A percentile compares a stretch with the other conserved stretches of the same genome.
These are phyloP conservation scores for Boletus vinaceobasis DNA, from an alignment of 768 basidiomycete genomes.

Conservation along the genomic window DNA sequence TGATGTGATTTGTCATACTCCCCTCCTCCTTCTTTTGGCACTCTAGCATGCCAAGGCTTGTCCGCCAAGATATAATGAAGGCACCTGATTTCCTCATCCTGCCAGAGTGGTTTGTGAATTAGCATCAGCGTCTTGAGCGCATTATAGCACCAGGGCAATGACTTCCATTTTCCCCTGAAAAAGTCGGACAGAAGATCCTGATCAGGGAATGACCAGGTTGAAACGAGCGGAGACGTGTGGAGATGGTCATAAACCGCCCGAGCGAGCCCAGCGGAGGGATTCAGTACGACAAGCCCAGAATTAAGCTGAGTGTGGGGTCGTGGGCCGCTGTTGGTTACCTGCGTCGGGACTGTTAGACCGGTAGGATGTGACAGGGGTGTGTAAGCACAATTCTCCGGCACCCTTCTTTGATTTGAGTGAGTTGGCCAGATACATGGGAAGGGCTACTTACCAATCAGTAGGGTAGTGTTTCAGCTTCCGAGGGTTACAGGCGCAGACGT, in stretches of 20 bases:
- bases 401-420: constrained; percentile 47
- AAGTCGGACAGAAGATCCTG: constrained; percentile 85
- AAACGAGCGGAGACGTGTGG: constrained; percentile 46
- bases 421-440: not conserved
- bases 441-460: constrained; percentile 62
- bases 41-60: constrained; percentile 77
- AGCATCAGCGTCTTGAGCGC: constrained; percentile 82
- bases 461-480: constrained; percentile 83
- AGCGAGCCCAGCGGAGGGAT: constrained; percentile 61
- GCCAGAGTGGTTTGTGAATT: constrained; percentile 75
- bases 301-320: constrained; percentile 84
- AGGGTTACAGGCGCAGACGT: constrained; percentile 95
- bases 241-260: constrained; percentile 46
- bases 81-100: constrained; percentile 80
- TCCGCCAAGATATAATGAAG: constrained; percentile 84
- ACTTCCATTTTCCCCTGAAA: constrained; percentile 76
- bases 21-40: constrained; percentile 36
- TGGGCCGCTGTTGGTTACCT: constrained; percentile 45
- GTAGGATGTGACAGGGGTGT: constrained; percentile 48
- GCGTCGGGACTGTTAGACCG: constrained; percentile 44
- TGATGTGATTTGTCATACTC: constrained; percentile 53
- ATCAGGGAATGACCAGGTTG: constrained; percentile 75
- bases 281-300: constrained; percentile 83
- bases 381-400: constrained; percentile 88
- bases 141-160: constrained; percentile 86